Percentiles rank a stretch among this genome's conserved stretches.
Evolutionary conservation across 1,284 basidiomycete genomes (phyloP).

Genomic region (Bondarzewia mesenterica): DNA sequence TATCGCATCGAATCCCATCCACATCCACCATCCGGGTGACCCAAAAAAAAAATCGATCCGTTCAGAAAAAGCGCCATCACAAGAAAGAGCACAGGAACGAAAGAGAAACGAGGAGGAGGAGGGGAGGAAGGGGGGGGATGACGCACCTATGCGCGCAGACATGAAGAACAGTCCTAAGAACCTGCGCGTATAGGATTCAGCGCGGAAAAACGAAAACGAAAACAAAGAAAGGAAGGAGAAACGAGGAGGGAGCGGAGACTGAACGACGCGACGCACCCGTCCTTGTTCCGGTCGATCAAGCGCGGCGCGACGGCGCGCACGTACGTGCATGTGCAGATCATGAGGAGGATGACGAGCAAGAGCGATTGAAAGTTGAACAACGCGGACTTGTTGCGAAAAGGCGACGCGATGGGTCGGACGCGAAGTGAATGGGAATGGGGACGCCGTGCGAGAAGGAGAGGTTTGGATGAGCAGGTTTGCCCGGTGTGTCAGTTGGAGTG

Average conservation of each 20-base stretch:
- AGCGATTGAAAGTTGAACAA: slow-evolving; percentile 98
- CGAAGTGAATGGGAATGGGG: not conserved
- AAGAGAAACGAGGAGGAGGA: not conserved
- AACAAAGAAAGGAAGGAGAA: not conserved
- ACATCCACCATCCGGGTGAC: not conserved
- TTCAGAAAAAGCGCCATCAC: not conserved
- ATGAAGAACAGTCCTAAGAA: slow-evolving; percentile 92
- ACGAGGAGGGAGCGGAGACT: not conserved
- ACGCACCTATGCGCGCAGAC: slow-evolving; percentile 83
- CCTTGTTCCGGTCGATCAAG: slow-evolving; percentile 88
- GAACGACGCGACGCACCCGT: slow-evolving; percentile 58
- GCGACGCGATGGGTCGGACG: not conserved
- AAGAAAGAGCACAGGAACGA: not conserved
- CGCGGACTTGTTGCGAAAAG: too few relatives aligned
- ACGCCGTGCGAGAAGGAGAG: not conserved
- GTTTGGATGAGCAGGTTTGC: too few relatives aligned
- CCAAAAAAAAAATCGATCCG: not conserved
- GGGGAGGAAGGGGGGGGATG: not conserved
- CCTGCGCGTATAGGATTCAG: slow-evolving; percentile 31
- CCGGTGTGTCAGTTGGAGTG: too few relatives aligned
- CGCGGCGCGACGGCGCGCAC: slow-evolving; percentile 84
- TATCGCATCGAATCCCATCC: slow-evolving; percentile 14
- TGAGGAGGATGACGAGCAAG: slow-evolving; percentile 85
- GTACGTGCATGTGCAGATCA: slow-evolving; percentile 98
- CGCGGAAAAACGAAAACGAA: not conserved